These are phyloP conservation scores for Ottelia alismoides DNA, from an alignment of 106 monocot genomes.

Conservation along the genomic window DNA sequence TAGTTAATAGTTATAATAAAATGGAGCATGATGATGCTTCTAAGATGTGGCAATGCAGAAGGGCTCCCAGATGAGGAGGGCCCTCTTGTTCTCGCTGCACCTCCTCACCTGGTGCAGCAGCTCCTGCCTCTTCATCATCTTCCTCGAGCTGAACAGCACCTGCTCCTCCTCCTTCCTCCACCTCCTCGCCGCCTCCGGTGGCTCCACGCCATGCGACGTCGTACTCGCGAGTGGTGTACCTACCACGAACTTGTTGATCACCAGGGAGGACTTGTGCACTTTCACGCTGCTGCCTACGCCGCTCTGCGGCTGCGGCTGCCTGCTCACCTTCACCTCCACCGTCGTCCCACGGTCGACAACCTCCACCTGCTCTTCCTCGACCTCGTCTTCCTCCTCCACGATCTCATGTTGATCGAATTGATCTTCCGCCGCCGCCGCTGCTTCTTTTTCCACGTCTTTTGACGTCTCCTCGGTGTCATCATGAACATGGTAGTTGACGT, in stretches of 20 bases:
- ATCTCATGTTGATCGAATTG: no score
- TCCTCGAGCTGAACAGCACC: conserved; percentile 59
- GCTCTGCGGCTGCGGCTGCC: conserved; percentile 3
- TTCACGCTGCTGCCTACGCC: conserved; percentile 14
- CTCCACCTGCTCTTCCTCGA: conserved; percentile 5
- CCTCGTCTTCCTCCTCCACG: background rate
- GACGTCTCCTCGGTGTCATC: no score
- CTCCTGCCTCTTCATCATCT: conserved; percentile 41
- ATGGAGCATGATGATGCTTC: no score
- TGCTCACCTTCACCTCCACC: conserved; percentile 15
- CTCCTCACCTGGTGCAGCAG: conserved; percentile 68
- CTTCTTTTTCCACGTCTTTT: no score
- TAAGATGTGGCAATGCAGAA: conserved; percentile 75
- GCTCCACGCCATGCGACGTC: background rate
- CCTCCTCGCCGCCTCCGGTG: conserved; percentile 2
- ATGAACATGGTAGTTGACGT: no score
- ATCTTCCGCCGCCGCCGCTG: no score
- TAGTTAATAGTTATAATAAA: no score
- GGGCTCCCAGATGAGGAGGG: conserved; percentile 82
- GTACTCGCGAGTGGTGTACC: conserved; percentile 1
- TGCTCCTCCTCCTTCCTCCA: conserved; percentile 11
- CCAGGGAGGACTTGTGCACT: conserved; percentile 2
- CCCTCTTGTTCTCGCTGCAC: conserved; percentile 65
- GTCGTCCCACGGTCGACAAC: conserved; percentile 10
- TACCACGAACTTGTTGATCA: conserved; percentile 15